phyloP scores from a whole-genome alignment of 805 yeast genomes.

The Kazachstania psychrophila region DNA sequence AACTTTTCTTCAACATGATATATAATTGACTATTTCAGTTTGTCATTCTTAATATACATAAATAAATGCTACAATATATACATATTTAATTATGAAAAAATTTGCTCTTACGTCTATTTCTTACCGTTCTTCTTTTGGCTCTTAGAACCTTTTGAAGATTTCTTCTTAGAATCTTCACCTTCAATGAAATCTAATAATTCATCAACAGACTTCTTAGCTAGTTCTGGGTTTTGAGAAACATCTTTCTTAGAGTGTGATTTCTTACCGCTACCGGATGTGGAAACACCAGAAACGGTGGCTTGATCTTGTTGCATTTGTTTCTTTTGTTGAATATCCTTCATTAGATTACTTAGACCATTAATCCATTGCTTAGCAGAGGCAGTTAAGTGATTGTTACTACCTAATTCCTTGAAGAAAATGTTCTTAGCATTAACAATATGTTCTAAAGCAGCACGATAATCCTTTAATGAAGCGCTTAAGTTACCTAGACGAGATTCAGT shows the following conservation, averaged over 20 bases:
- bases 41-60: background rate
- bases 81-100: background rate
- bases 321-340: conserved; percentile 22
- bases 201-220: conserved; percentile 59
- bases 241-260: conserved; percentile 23
- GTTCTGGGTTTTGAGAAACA: conserved; percentile 39
- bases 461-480: conserved; percentile 42
- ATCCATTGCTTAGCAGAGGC: conserved; percentile 60
- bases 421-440: conserved; percentile 48
- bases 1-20: no score
- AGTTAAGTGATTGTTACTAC: conserved; percentile 59
- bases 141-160: conserved; percentile 15
- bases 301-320: conserved; percentile 23
- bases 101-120: conserved; percentile 7
- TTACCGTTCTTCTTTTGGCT: conserved; percentile 20
- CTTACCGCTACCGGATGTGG: conserved; percentile 6
- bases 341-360: conserved; percentile 40
- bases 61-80: background rate
- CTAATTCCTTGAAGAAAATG: conserved; percentile 48
- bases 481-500: conserved; percentile 64
- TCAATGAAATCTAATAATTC: conserved; percentile 65
- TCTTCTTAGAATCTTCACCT: conserved; percentile 39
- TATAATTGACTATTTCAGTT: no score
- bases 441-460: conserved; percentile 47
- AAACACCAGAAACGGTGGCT: conserved; percentile 18